phyloP scores from a whole-genome alignment of 106 monocot species.

The Xerophyta viscosa region DNA sequence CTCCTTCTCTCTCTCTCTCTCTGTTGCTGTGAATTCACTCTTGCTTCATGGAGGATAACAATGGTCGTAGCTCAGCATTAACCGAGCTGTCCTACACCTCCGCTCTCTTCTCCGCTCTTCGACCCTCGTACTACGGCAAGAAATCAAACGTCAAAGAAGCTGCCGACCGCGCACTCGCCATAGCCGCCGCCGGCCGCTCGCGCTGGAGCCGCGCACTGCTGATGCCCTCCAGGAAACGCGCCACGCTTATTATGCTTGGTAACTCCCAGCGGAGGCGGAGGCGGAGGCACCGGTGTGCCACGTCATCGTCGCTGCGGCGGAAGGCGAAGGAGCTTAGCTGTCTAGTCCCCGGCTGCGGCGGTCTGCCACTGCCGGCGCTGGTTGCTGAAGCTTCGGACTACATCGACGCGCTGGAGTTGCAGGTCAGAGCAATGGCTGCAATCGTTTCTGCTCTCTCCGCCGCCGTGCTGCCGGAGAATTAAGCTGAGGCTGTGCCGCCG shows the following conservation, averaged over 20 bases:
- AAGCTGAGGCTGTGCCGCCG: too few species aligned
- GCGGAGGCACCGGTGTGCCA: neutral
- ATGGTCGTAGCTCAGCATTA: conserved; percentile 12
- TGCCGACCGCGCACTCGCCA: conserved; percentile 71
- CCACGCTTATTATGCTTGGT: conserved; percentile 19
- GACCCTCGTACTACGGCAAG: conserved; percentile 30
- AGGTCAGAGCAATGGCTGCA: conserved; percentile 62
- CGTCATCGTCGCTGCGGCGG: conserved; percentile 12
- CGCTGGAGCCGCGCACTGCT: conserved; percentile 94
- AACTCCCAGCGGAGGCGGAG: conserved; percentile 1
- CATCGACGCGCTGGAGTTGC: conserved; percentile 92
- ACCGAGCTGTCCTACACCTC: conserved; percentile 63
- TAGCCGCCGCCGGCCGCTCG: conserved; percentile 55
- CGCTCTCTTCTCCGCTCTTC: conserved; percentile 69
- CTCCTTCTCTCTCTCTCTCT: too few species aligned
- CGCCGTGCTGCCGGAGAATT: too few species aligned
- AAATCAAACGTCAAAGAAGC: conserved; percentile 49
- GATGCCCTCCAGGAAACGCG: conserved; percentile 15
- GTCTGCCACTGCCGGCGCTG: conserved; percentile 56
- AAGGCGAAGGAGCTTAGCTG: conserved; percentile 59
- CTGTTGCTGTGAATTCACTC: too few species aligned
- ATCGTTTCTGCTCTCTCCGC: conserved; percentile 46
- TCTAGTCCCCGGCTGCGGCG: conserved; percentile 81
- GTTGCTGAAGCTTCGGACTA: conserved; percentile 81
- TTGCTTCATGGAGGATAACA: too few species aligned